These are phyloP conservation scores for Raddia distichophylla DNA, from an alignment of 176 grass and related monocot genomes.

Conservation along the genomic window DNA sequence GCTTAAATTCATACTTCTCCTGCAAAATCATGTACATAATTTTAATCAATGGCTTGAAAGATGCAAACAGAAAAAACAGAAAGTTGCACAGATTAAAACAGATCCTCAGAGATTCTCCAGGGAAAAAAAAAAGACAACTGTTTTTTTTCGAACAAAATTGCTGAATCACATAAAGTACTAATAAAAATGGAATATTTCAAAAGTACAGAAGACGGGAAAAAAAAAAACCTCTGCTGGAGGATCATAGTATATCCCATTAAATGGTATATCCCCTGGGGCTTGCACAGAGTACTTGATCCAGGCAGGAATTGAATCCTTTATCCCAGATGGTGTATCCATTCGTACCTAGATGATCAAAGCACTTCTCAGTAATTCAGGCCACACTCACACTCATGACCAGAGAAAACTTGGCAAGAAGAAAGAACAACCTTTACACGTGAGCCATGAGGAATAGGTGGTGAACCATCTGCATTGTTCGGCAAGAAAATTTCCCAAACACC, in stretches of 20 bases:
- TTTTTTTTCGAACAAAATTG: conserved; percentile 14
- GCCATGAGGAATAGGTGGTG: conserved; percentile 80
- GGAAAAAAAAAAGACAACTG: background rate
- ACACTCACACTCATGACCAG: conserved; percentile 6
- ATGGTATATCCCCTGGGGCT: conserved; percentile 79
- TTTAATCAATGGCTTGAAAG: conserved; percentile 18
- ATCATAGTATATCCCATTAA: conserved; percentile 97
- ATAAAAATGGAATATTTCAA: background rate
- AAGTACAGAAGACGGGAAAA: conserved; percentile 11
- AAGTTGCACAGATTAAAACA: background rate
- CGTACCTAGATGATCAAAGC: conserved; percentile 59
- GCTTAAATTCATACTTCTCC: conserved; percentile 91
- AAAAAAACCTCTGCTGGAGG: conserved; percentile 77
- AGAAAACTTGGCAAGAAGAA: conserved; percentile 17
- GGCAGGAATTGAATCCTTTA: conserved; percentile 98
- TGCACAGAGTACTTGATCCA: conserved; percentile 98
- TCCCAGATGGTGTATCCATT: conserved; percentile 93
- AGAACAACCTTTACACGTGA: conserved; percentile 79
- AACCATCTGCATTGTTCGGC: conserved; percentile 89
- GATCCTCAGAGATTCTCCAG: background rate
- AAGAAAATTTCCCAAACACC: conserved; percentile 94
- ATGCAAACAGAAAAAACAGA: background rate
- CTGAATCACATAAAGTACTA: conserved; percentile 9
- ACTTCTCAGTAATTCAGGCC: conserved; percentile 22
- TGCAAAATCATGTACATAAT: conserved; percentile 51